A percentile compares a stretch with the other conserved stretches of the same genome.
phyloP scores from a whole-genome alignment of 2,329 filamentous ascomycete species.

The Teratosphaeria gauchensis region DNA sequence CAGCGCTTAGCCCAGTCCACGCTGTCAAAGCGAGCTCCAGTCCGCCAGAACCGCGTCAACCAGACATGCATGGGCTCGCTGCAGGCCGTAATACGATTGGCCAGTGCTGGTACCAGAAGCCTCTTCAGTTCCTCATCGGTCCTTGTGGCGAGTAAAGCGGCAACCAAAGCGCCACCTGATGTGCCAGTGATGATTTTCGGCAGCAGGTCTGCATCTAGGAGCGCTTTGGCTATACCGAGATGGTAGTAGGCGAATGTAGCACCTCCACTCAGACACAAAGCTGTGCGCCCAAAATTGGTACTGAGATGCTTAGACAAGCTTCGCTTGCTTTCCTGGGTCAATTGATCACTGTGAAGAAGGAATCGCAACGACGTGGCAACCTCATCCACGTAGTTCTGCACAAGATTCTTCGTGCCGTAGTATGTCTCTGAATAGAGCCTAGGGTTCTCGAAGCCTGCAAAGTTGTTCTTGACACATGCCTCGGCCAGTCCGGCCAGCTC shows the following conservation, averaged over 20 bases:
- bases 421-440: conserved; percentile 96
- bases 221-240: conserved; percentile 80
- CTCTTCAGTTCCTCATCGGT: conserved; percentile 85
- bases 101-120: conserved; percentile 78
- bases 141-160: conserved; percentile 74
- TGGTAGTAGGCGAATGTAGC: conserved; percentile 96
- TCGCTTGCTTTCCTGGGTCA: conserved; percentile 65
- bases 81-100: conserved; percentile 74
- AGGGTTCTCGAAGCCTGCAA: conserved; percentile 87
- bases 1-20: conserved; percentile 80
- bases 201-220: conserved; percentile 74
- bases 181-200: conserved; percentile 95
- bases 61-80: conserved; percentile 67
- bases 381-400: conserved; percentile 85
- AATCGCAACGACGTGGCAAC: conserved; percentile 60
- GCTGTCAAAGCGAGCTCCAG: conserved; percentile 87
- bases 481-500: conserved; percentile 71
- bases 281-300: conserved; percentile 85
- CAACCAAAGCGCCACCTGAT: conserved; percentile 84
- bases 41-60: conserved; percentile 78
- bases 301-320: conserved; percentile 77
- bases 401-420: conserved; percentile 89
- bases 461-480: conserved; percentile 95
- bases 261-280: conserved; percentile 84
- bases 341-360: conserved; percentile 56